A percentile compares a stretch with the other conserved stretches of the same genome.
These are phyloP conservation scores for Scleroderma citrinum DNA, from an alignment of 768 basidiomycete species.

Conservation along the genomic window DNA sequence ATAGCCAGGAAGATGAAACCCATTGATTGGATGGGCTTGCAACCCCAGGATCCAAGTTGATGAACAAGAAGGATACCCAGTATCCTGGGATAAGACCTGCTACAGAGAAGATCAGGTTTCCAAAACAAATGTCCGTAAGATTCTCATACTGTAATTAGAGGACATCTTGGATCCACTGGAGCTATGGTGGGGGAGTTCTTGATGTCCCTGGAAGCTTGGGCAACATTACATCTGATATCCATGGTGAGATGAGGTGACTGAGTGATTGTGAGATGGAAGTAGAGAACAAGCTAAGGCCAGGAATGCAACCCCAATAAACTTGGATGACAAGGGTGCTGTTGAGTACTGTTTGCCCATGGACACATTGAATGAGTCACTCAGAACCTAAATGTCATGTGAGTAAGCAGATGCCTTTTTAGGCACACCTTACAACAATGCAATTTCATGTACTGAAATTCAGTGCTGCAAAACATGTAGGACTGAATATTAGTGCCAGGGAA, in stretches of 20 bases:
- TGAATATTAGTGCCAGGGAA: no score
- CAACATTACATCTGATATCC: slow-evolving; percentile 81
- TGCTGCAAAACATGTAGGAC: no score
- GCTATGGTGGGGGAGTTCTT: slow-evolving; percentile 55
- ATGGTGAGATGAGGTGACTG: slow-evolving; percentile 90
- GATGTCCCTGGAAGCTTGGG: slow-evolving; percentile 70
- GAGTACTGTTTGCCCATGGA: no score
- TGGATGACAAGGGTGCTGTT: no score
- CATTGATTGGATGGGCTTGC: slow-evolving; percentile 77
- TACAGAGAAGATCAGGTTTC: slow-evolving; percentile 69
- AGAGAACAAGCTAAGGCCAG: slow-evolving; percentile 74
- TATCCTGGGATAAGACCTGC: slow-evolving; percentile 84
- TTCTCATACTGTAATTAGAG: slow-evolving; percentile 39
- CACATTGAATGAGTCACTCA: no score
- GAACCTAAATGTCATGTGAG: no score
- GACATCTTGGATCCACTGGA: slow-evolving; percentile 21
- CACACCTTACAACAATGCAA: no score
- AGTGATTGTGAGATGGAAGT: slow-evolving; percentile 90
- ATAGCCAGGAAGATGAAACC: slow-evolving; percentile 65
- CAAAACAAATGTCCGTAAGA: slow-evolving; percentile 61
- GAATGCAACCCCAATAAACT: slow-evolving; percentile 70
- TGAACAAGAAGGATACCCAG: slow-evolving; percentile 47
- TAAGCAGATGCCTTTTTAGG: no score
- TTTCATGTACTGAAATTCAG: no score
- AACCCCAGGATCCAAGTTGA: slow-evolving; percentile 77